Percentiles rank a stretch among this genome's conserved stretches.
These are phyloP conservation scores for Albugo laibachii DNA, from an alignment of 352 stramenopile genomes.

Conservation along the genomic window DNA sequence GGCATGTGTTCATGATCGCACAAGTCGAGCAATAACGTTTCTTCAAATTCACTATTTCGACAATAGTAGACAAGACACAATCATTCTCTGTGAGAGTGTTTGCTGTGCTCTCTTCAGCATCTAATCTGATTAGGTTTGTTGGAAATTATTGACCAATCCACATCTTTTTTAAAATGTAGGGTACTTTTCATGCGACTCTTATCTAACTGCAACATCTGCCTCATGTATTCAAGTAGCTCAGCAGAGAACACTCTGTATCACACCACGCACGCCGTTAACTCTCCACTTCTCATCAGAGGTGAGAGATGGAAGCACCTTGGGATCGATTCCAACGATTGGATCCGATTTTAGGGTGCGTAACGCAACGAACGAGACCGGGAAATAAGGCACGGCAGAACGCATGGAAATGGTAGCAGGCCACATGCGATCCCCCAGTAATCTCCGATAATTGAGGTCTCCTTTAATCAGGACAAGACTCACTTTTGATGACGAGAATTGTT, in stretches of 20 bases:
- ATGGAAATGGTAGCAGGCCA: conserved; percentile 79
- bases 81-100: no score
- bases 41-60: no score
- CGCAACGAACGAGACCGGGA: conserved; percentile 35
- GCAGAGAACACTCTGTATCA: conserved; percentile 35
- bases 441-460: conserved; percentile 95
- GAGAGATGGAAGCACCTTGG: conserved; percentile 2
- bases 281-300: conserved; percentile 12
- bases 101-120: no score
- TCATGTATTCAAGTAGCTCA: conserved; percentile 1
- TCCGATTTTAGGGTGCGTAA: conserved; percentile 61
- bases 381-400: conserved; percentile 63
- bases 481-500: conserved; percentile 13
- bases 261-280: conserved; percentile 44
- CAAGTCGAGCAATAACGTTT: no score
- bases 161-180: no score
- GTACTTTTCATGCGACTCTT: no score
- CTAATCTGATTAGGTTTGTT: no score
- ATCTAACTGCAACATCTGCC: no score
- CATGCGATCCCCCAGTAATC: conserved; percentile 83
- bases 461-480: conserved; percentile 85
- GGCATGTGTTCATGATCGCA: conserved; percentile 39
- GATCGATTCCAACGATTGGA: conserved; percentile 39
- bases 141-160: no score
- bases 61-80: no score